Evolutionary conservation across 2,329 filamentous ascomycete genomes (phyloP), one percentile per base, ranked within the genome.

Genomic region (Penicillium sp.): DNA sequence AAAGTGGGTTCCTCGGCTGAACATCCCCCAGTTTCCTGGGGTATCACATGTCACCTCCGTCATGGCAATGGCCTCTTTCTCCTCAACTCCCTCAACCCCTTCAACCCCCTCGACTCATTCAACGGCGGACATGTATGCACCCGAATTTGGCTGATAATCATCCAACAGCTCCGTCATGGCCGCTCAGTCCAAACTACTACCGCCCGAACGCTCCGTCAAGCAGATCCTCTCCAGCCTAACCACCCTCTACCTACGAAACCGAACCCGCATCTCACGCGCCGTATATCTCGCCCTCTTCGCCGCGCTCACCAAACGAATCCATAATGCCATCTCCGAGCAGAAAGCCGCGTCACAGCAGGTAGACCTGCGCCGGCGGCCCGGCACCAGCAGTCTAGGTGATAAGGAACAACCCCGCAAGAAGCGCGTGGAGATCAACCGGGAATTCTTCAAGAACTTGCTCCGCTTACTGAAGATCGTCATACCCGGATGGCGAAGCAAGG

Each of bases 271-370:
- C 74, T 93, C 91, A 23, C 88, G 90, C 69, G 86, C 86, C 62
- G 85, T 96, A 65, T 96, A 95, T 79, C 79, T 96, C 60, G 87
- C 91, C 29, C 83, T 97, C 65, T 85, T 93, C 66, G 78, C 93
- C 65, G 87, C 91, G 47, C 85, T 96, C 59, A 81, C 88, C 59
- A 92, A 96, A 74, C 91, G 94, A 68, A 87, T 97, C 53, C 91
- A 92, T 67, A 87, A 91, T 83, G 92, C 93, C 67, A 88, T 97
- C 70, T 87, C 89, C 58, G 92, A 97, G 73, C 94, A 97, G 74
- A 96, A 96, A 74, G 90, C 90, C 16, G 90, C 91, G 2, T 88
- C 89, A 51, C 85, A 88, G 60, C 87, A 90, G 58, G 84, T 85
- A 6, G 84, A 86, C 64, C 68, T 82, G 72, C 74, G 86, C 70